Evolutionary conservation across 169 alveolate genomes (phyloP).

Genomic region (Plasmodium relictum): DNA sequence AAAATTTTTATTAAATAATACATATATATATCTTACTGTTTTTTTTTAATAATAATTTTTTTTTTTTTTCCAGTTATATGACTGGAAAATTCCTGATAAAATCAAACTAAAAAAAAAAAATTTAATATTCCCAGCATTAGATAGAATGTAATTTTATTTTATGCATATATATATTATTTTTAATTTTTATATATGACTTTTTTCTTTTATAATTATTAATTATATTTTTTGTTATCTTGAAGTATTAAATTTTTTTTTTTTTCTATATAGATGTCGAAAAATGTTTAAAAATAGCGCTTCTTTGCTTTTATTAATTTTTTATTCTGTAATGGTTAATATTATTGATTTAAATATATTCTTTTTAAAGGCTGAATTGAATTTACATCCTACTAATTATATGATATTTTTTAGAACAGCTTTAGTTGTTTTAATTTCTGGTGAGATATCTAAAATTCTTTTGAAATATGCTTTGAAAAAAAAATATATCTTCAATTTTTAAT

Average conservation of each 20-base stretch:
- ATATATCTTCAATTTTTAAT: not conserved
- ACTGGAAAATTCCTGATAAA: conserved; percentile 16
- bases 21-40: too few species aligned
- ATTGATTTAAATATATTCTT: conserved; percentile 50
- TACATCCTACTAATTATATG: conserved; percentile 11
- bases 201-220: not conserved
- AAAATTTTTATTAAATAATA: not conserved
- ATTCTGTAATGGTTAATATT: not conserved
- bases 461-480: not conserved
- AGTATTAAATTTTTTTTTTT: conserved; percentile 17
- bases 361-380: conserved; percentile 47
- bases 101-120: conserved; percentile 34
- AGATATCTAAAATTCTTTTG: not conserved
- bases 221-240: not conserved
- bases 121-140: conserved; percentile 51
- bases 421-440: conserved; percentile 6
- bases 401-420: not conserved
- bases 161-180: not conserved
- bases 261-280: conserved; percentile 5
- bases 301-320: conserved; percentile 13
- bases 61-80: conserved; percentile 29
- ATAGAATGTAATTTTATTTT: conserved; percentile 37
- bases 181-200: too few species aligned
- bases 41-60: not conserved
- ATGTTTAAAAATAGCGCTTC: conserved; percentile 33